These are phyloP conservation scores for Funneliformis caledonium DNA, from an alignment of 371 early-diverging fungal genomes.

Conservation along the genomic window DNA sequence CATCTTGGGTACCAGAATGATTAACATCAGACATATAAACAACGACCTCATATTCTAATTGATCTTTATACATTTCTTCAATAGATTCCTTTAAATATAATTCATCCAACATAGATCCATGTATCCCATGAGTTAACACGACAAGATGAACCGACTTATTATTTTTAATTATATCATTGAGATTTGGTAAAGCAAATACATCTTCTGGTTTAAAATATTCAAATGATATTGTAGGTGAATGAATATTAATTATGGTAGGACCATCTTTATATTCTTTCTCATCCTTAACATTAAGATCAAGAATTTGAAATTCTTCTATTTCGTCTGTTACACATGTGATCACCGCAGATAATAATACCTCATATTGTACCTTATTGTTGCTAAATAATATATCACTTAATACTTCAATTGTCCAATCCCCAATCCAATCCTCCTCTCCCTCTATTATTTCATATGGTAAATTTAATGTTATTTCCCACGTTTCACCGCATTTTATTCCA, in stretches of 20 bases:
- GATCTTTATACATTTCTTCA: conserved; percentile 42
- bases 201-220: conserved; percentile 9
- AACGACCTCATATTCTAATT: conserved; percentile 41
- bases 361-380: conserved; percentile 22
- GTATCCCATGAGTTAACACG: conserved; percentile 50
- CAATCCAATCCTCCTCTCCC: background rate
- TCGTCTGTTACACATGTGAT: background rate
- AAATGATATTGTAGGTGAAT: conserved; percentile 4
- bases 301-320: background rate
- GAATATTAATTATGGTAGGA: background rate
- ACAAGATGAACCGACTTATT: conserved; percentile 43
- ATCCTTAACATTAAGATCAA: background rate
- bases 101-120: conserved; percentile 50
- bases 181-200: conserved; percentile 32
- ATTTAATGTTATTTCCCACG: background rate
- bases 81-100: conserved; percentile 52
- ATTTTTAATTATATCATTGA: background rate
- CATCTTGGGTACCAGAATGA: conserved; percentile 50
- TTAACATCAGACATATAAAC: conserved; percentile 49
- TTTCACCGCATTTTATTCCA: conserved; percentile 20
- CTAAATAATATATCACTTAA: conserved; percentile 16
- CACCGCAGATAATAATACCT: background rate
- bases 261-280: background rate
- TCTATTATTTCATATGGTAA: background rate
- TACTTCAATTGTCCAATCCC: conserved; percentile 31